These are phyloP conservation scores for Coniella lustricola DNA, from an alignment of 2,329 filamentous ascomycete species.

Conservation along the genomic window DNA sequence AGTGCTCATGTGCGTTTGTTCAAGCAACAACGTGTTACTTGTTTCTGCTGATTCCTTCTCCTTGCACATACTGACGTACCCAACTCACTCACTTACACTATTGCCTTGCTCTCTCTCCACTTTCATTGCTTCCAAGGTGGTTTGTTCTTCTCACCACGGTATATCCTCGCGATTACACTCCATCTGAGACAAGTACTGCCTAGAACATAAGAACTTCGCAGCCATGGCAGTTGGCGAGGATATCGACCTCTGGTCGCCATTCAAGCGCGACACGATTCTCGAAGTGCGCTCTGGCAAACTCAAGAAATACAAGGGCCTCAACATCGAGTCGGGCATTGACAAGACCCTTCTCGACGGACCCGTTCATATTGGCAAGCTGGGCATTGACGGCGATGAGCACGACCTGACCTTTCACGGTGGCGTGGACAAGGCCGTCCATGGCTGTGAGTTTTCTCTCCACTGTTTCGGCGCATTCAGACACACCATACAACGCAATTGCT, in stretches of 20 bases:
- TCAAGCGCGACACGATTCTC: slow-evolving; percentile 42
- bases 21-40: too few species aligned
- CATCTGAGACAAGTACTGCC: background rate
- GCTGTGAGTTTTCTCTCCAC: slow-evolving; percentile 33
- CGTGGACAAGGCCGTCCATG: slow-evolving; percentile 55
- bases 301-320: slow-evolving; percentile 45
- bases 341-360: slow-evolving; percentile 38
- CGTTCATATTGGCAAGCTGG: slow-evolving; percentile 39
- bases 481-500: background rate
- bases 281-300: slow-evolving; percentile 52
- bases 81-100: too few species aligned
- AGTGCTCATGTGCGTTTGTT: too few species aligned
- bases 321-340: slow-evolving; percentile 50
- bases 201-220: too few species aligned
- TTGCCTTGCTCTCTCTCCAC: too few species aligned
- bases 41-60: too few species aligned
- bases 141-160: too few species aligned
- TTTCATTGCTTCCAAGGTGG: too few species aligned
- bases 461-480: background rate
- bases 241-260: slow-evolving; percentile 35
- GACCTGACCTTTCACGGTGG: slow-evolving; percentile 56
- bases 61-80: too few species aligned
- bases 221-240: slow-evolving; percentile 13
- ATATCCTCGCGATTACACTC: too few species aligned
- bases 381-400: slow-evolving; percentile 54